These are phyloP conservation scores for Primulina tabacum DNA, from an alignment of 257 asterid species.

Conservation along the genomic window DNA sequence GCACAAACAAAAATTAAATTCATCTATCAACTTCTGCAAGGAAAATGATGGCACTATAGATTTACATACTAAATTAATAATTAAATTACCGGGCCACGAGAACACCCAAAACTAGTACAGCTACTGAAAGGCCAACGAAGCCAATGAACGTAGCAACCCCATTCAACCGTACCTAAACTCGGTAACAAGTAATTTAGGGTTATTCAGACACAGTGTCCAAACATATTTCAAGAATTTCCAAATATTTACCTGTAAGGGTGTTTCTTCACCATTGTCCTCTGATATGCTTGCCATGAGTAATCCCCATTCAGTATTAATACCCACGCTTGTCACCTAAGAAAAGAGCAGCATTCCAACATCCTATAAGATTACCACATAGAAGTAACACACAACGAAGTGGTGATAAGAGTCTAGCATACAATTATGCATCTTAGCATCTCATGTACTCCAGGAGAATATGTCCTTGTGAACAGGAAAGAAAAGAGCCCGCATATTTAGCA, in stretches of 20 bases:
- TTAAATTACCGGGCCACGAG: slow-evolving; percentile 63
- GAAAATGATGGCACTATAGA: slow-evolving; percentile 21
- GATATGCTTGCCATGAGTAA: slow-evolving; percentile 96
- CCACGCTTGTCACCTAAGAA: slow-evolving; percentile 81
- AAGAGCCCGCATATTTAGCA: slow-evolving; percentile 1
- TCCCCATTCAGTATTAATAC: slow-evolving; percentile 97
- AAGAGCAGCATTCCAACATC: slow-evolving; percentile 12
- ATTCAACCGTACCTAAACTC: slow-evolving; percentile 72
- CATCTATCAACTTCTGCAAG: not conserved
- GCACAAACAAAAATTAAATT: slow-evolving; percentile 24
- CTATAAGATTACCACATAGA: slow-evolving; percentile 15
- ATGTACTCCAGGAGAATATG: not conserved
- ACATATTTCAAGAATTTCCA: slow-evolving; percentile 17
- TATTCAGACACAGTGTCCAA: slow-evolving; percentile 15
- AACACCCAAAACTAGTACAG: slow-evolving; percentile 60
- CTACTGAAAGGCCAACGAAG: slow-evolving; percentile 79
- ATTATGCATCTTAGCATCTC: not conserved
- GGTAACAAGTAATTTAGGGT: slow-evolving; percentile 17
- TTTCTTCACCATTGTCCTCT: slow-evolving; percentile 98
- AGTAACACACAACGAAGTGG: not conserved
- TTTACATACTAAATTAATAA: slow-evolving; percentile 12
- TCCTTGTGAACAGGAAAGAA: not conserved
- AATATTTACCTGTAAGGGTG: slow-evolving; percentile 83
- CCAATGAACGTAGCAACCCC: slow-evolving; percentile 98
- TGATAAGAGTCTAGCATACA: not conserved